Percentiles rank a stretch among this genome's conserved stretches.
Conservation (phyloP, 345 rosid species). For the Melastoma malabathricum region DNA sequence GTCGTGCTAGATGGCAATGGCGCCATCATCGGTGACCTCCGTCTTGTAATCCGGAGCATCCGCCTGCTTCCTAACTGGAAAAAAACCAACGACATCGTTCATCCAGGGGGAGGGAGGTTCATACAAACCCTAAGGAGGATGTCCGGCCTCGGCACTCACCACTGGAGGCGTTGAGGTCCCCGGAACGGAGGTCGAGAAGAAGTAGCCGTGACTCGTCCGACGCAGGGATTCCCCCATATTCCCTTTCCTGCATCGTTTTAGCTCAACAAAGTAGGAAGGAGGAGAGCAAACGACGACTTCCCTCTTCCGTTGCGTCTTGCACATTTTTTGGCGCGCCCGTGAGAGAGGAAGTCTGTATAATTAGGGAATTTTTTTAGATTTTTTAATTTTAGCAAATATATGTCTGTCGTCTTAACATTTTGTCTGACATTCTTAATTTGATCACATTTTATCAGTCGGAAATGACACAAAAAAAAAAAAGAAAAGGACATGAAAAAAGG, state of each 20-base stretch:
- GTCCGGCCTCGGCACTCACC: slow-evolving; percentile 15
- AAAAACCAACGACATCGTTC: not conserved
- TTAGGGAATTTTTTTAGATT: too few species aligned
- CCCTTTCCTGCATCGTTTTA: slow-evolving; percentile 20
- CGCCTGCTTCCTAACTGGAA: slow-evolving; percentile 47
- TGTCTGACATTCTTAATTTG: too few species aligned
- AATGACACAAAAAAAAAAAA: too few species aligned
- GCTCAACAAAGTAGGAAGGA: not conserved
- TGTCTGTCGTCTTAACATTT: too few species aligned
- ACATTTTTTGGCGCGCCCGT: too few species aligned
- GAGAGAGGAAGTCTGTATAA: too few species aligned
- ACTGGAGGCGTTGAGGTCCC: slow-evolving; percentile 68
- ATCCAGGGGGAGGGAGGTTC: not conserved
- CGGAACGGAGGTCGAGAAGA: slow-evolving; percentile 47
- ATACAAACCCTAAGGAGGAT: not conserved
- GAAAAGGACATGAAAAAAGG: too few species aligned
- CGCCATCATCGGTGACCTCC: slow-evolving; percentile 33
- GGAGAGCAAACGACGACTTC: not conserved
- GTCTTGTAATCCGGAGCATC: slow-evolving; percentile 18
- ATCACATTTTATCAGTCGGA: too few species aligned
- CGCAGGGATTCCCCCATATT: slow-evolving; percentile 6
- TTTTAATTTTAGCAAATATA: too few species aligned
- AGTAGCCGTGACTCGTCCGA: slow-evolving; percentile 17
- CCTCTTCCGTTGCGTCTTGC: too few species aligned
- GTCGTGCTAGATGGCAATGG: slow-evolving; percentile 42